These are phyloP conservation scores for Parathielavia appendiculata DNA, from an alignment of 495 filamentous ascomycete genomes.

Conservation along the genomic window DNA sequence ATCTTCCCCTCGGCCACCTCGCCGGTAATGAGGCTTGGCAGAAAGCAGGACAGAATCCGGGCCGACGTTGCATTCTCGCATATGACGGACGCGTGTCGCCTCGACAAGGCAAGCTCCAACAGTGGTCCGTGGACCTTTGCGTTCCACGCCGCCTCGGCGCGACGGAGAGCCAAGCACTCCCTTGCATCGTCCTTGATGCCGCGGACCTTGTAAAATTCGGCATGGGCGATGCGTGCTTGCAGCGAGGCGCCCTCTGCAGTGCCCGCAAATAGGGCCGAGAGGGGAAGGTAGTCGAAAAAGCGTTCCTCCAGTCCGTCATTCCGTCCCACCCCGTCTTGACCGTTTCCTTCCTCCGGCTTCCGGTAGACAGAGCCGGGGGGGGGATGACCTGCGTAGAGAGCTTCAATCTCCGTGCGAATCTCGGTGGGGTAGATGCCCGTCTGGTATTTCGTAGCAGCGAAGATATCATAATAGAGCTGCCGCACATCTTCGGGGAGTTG, in stretches of 20 bases:
- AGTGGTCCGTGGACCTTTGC: slow-evolving; percentile 9
- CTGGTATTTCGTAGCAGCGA: slow-evolving; percentile 1
- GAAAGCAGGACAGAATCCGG: slow-evolving; percentile 14
- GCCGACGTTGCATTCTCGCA: slow-evolving; percentile 13
- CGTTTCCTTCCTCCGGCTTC: neutral
- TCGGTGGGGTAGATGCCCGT: slow-evolving; percentile 11
- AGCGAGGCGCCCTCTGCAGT: slow-evolving; percentile 3
- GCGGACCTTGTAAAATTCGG: slow-evolving; percentile 10
- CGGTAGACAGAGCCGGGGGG: slow-evolving; percentile 2
- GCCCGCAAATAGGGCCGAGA: slow-evolving; percentile 4
- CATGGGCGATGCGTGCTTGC: slow-evolving; percentile 1
- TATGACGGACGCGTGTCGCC: neutral
- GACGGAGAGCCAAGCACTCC: slow-evolving; percentile 8
- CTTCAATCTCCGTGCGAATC: slow-evolving; percentile 9
- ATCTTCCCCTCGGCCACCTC: slow-evolving; percentile 12
- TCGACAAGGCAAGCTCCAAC: slow-evolving; percentile 10
- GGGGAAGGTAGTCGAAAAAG: slow-evolving; percentile 15
- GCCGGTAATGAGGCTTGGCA: slow-evolving; percentile 8
- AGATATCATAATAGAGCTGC: slow-evolving; percentile 11
- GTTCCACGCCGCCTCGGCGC: slow-evolving; percentile 14
- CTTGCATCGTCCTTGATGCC: slow-evolving; percentile 4
- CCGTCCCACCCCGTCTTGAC: neutral
- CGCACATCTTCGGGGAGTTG: slow-evolving; percentile 10
- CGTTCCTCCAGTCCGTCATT: neutral
- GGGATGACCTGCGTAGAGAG: neutral